Conservation (phyloP, 768 basidiomycete species). For the Leucosporidium scottii region DNA sequence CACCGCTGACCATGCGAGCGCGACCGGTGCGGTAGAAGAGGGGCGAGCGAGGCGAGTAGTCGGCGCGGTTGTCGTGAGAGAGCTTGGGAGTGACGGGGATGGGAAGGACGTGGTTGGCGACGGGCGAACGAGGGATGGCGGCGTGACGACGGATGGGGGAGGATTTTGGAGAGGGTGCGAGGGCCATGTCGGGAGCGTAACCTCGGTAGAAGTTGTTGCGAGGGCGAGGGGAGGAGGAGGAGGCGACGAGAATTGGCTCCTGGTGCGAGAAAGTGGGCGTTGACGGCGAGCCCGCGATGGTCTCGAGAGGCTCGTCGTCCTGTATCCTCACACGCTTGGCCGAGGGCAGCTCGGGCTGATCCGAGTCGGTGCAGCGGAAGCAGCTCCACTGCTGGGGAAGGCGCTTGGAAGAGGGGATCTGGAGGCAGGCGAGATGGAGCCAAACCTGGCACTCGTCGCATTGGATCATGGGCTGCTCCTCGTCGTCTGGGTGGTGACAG, state of each 20-base stretch:
- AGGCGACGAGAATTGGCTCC: constrained; percentile 24
- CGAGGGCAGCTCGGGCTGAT: background rate
- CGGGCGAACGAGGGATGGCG: background rate
- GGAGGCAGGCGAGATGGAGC: constrained; percentile 25
- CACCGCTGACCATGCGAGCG: constrained; percentile 16
- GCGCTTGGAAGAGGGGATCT: constrained; percentile 6
- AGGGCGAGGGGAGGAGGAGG: constrained; percentile 9
- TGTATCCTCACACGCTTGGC: constrained; percentile 14
- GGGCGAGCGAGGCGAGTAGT: constrained; percentile 29
- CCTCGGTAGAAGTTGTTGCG: constrained; percentile 16
- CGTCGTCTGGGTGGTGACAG: background rate
- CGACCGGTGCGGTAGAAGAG: constrained; percentile 16
- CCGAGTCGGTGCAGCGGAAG: constrained; percentile 8
- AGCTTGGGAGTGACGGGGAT: constrained; percentile 25
- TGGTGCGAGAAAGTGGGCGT: constrained; percentile 8
- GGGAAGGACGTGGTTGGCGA: background rate
- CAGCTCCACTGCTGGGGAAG: constrained; percentile 14
- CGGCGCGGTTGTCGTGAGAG: constrained; percentile 11
- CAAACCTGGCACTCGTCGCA: constrained; percentile 16
- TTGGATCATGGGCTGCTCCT: background rate
- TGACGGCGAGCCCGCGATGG: constrained; percentile 2
- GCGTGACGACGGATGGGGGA: constrained; percentile 17
- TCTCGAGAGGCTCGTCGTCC: too few species aligned
- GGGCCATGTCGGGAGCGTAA: constrained; percentile 16
- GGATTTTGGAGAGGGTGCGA: constrained; percentile 19